These are phyloP conservation scores for Corinectria fuckeliana DNA, from an alignment of 2,329 filamentous ascomycete genomes.

Conservation along the genomic window DNA sequence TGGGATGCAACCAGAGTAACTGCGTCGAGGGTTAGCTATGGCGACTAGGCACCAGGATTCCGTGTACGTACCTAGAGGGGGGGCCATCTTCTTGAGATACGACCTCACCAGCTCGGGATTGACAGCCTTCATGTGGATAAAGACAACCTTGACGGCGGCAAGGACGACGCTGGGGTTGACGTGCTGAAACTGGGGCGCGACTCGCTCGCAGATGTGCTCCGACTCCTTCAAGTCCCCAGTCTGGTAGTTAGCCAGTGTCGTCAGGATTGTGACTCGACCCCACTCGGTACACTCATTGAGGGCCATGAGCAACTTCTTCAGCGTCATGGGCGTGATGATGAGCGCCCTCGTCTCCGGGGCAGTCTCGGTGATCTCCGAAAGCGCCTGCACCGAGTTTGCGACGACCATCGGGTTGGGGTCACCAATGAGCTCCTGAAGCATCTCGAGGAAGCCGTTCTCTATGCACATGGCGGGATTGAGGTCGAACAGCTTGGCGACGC, in stretches of 20 bases:
- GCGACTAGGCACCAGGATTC: not conserved
- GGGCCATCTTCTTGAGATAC: slow-evolving; percentile 98
- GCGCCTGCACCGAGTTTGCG: slow-evolving; percentile 92
- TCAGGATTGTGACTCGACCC: slow-evolving; percentile 93
- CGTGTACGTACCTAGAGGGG: slow-evolving; percentile 75
- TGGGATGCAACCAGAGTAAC: slow-evolving; percentile 95
- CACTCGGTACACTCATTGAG: slow-evolving; percentile 98
- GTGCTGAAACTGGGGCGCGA: slow-evolving; percentile 96
- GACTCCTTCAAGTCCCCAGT: slow-evolving; percentile 91
- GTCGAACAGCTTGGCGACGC: slow-evolving; percentile 97
- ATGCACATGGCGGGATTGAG: slow-evolving; percentile 91
- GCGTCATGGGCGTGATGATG: slow-evolving; percentile 77
- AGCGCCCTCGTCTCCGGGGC: slow-evolving; percentile 90
- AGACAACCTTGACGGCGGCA: slow-evolving; percentile 97
- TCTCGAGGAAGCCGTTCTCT: slow-evolving; percentile 95
- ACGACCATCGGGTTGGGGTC: slow-evolving; percentile 99
- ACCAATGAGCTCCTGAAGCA: slow-evolving; percentile 91
- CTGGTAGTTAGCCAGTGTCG: slow-evolving; percentile 87
- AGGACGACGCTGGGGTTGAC: slow-evolving; percentile 97
- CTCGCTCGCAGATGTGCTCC: slow-evolving; percentile 96
- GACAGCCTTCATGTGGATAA: slow-evolving; percentile 90
- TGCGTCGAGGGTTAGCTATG: slow-evolving; percentile 42
- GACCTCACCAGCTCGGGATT: slow-evolving; percentile 79
- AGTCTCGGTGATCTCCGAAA: slow-evolving; percentile 89
- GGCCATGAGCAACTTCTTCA: slow-evolving; percentile 97